Evolutionary conservation across 352 stramenopile species (phyloP).

Genomic region (Globisporangium paddicum): DNA sequence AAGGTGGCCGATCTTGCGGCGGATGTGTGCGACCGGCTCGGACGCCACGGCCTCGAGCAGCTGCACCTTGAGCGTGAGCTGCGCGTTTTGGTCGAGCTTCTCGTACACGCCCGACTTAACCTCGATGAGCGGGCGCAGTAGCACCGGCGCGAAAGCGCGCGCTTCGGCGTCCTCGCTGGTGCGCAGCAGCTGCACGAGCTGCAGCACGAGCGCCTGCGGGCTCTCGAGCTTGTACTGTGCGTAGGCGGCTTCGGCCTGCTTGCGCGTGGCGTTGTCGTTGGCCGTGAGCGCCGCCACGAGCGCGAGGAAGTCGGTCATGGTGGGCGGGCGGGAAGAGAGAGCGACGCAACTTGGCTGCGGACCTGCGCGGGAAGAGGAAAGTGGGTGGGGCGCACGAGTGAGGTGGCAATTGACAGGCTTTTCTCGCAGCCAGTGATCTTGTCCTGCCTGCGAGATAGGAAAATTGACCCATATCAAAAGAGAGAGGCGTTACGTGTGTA

Average conservation of each 20-base stretch:
- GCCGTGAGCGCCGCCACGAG: constrained; percentile 73
- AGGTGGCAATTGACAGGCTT: constrained; percentile 1
- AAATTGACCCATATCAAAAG: neutral
- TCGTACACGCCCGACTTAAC: constrained; percentile 63
- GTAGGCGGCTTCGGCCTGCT: constrained; percentile 75
- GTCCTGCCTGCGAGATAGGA: neutral
- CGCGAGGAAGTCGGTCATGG: constrained; percentile 65
- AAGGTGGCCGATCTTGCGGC: constrained; percentile 76
- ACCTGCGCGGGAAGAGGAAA: constrained; percentile 3
- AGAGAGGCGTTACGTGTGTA: neutral
- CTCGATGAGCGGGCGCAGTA: constrained; percentile 75
- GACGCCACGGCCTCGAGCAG: constrained; percentile 59
- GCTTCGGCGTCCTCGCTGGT: constrained; percentile 45
- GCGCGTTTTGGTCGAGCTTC: constrained; percentile 45
- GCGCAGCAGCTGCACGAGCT: constrained; percentile 67
- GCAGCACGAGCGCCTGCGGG: constrained; percentile 54
- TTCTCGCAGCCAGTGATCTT: constrained; percentile 3
- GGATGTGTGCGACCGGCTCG: constrained; percentile 71
- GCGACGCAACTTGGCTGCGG: neutral
- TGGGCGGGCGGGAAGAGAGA: neutral
- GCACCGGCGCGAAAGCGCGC: constrained; percentile 72
- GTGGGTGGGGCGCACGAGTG: neutral
- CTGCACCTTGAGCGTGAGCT: constrained; percentile 59
- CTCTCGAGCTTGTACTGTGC: constrained; percentile 60
- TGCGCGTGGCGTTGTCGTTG: constrained; percentile 68